Percentiles rank a stretch among this genome's conserved stretches.
Evolutionary conservation across 495 filamentous ascomycete species (phyloP).

Genomic region (Hapsidospora chrysogenum): DNA sequence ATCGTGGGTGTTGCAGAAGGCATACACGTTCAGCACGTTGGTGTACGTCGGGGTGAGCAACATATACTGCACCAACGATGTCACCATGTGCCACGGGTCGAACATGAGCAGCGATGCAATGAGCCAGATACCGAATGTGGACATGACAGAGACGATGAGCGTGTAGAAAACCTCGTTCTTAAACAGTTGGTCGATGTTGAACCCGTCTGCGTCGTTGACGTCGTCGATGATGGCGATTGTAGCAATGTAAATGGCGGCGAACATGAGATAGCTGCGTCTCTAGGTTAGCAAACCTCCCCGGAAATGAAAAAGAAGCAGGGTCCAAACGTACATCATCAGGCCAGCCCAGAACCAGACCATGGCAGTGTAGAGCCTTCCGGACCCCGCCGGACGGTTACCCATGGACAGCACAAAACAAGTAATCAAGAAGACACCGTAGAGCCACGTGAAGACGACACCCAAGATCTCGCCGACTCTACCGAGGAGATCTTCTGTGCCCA

Average conservation of each 20-base stretch:
- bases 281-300: background rate
- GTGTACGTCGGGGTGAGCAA: constrained; percentile 89
- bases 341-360: constrained; percentile 95
- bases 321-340: constrained; percentile 61
- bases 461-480: constrained; percentile 62
- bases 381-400: constrained; percentile 91
- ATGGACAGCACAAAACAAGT: constrained; percentile 91
- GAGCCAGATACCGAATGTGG: constrained; percentile 91
- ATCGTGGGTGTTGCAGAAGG: constrained; percentile 96
- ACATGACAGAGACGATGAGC: constrained; percentile 75
- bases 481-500: constrained; percentile 49
- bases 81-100: constrained; percentile 99
- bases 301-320: constrained; percentile 1
- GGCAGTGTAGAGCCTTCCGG: constrained; percentile 82
- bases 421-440: constrained; percentile 80
- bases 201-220: constrained; percentile 24
- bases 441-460: constrained; percentile 86
- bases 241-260: constrained; percentile 89
- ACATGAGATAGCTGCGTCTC: constrained; percentile 81
- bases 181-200: constrained; percentile 56
- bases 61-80: constrained; percentile 89
- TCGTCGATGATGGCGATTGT: constrained; percentile 66
- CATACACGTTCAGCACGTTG: constrained; percentile 94
- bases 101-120: constrained; percentile 87
- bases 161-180: constrained; percentile 83